Base-by-base conservation (phyloP, 306 rosid species). In the Rosa persica region DNA sequence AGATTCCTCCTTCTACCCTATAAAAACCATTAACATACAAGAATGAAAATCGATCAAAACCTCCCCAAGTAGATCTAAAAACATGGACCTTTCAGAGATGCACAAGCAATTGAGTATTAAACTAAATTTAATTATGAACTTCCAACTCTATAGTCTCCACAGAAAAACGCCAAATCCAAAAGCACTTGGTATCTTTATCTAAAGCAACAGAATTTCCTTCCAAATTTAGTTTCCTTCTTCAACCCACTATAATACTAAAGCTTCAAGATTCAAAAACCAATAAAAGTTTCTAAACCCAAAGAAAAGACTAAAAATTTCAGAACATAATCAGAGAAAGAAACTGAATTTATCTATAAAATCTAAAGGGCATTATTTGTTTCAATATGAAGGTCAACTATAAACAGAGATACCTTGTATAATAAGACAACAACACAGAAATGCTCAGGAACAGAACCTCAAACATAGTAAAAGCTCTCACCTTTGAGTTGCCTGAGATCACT, bases 1-100 rank as follows among this genome's bases (percentile, higher is more conserved):
- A 57, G 36, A 25, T 77, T 13, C 42, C 43, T 42, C 85, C 84
- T 81, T 81, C 81, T 73, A 80, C 74, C 76, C 85, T 69, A 82
- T 25, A 86, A 17, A 27, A 65, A 6, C 51, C 81, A 77, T 65
- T 19, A 75, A 70, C 67, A 75, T n/a, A 38, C 76, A 64, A 12
- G 60, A 47, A 23, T 55, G 9, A 43, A 16, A 30, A 44, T 52
- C 44, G 69, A 76, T 52, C 44, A 72, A 76, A 80, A 68, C 78
- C 83, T 75, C 75, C 34, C 12, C 72, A 76, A 25, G 43, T 36
- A 83, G 58, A 78, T 73, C 81, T 78, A 51, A 60, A 66, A 67
- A 19, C 23, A 62, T 79, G 25, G 25, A 36, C 70, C 58, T 40
- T 58, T 72, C 16, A 27, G 19, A 70, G 40, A 49, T 27, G n/a